Conservation (phyloP, 2,329 filamentous ascomycete species). For the Parastagonospora avenae region DNA sequence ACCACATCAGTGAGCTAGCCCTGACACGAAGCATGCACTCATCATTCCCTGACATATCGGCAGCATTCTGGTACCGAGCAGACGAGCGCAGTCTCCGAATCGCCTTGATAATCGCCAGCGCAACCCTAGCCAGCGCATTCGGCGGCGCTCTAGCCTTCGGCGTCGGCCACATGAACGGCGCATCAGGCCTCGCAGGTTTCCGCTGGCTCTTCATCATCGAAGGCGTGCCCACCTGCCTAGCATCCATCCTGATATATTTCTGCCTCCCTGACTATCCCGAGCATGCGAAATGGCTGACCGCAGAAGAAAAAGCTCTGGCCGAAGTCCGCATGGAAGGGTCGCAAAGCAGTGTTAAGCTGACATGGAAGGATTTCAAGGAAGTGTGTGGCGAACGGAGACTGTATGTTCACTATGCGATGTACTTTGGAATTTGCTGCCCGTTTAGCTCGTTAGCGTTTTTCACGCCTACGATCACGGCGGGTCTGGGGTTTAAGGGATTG, state of each 20-base stretch:
- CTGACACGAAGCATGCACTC: background rate
- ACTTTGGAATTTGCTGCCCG: conserved; percentile 24
- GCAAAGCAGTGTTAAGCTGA: conserved; percentile 48
- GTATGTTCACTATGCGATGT: conserved; percentile 56
- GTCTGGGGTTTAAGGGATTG: conserved; percentile 59
- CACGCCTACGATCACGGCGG: conserved; percentile 68
- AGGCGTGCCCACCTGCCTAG: conserved; percentile 8
- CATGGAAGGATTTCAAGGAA: conserved; percentile 53
- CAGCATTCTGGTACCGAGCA: conserved; percentile 58
- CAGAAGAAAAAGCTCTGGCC: conserved; percentile 40
- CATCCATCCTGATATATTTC: conserved; percentile 36
- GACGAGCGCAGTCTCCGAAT: conserved; percentile 64
- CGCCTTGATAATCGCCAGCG: conserved; percentile 60
- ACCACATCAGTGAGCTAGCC: background rate
- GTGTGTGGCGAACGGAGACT: conserved; percentile 56
- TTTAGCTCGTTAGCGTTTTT: conserved; percentile 57
- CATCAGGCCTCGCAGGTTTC: conserved; percentile 39
- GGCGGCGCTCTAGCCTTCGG: conserved; percentile 61
- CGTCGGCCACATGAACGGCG: conserved; percentile 47
- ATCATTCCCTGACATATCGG: background rate
- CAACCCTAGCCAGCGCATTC: conserved; percentile 60
- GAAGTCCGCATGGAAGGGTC: background rate
- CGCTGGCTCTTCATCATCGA: conserved; percentile 21
- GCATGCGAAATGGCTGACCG: conserved; percentile 51
- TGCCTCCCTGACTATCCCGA: conserved; percentile 55